A percentile compares a stretch with the other conserved stretches of the same genome.
Evolutionary conservation across 108 stramenopile genomes (phyloP).

Genomic region (Craspedostauros australis): DNA sequence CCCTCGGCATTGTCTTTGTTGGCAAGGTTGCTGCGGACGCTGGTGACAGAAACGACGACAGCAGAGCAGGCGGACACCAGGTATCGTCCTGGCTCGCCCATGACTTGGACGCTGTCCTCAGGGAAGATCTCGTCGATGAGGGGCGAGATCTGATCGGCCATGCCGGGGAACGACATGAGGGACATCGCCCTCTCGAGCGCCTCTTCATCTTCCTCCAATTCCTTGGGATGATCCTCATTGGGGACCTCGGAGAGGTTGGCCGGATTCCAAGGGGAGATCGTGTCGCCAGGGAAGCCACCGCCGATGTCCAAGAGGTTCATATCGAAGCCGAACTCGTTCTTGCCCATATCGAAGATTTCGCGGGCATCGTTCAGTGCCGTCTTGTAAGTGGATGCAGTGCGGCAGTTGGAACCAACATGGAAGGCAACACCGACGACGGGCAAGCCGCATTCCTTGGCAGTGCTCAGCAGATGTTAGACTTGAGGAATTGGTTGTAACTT

Average conservation of each 20-base stretch:
- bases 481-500: no score
- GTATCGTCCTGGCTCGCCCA: conserved; percentile 93
- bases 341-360: conserved; percentile 73
- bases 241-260: no score
- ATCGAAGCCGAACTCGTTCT: conserved; percentile 52
- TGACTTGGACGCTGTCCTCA: conserved; percentile 64
- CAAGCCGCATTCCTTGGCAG: conserved; percentile 62
- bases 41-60: conserved; percentile 57
- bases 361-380: conserved; percentile 74
- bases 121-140: conserved; percentile 67
- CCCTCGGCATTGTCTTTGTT: conserved; percentile 37
- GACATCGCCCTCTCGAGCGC: conserved; percentile 20
- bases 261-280: conserved; percentile 64
- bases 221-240: conserved; percentile 26
- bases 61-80: conserved; percentile 78
- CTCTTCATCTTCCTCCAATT: conserved; percentile 28
- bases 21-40: conserved; percentile 47
- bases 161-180: conserved; percentile 71
- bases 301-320: conserved; percentile 83
- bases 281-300: conserved; percentile 79
- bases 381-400: conserved; percentile 73
- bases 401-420: conserved; percentile 90
- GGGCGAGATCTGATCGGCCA: conserved; percentile 67
- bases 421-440: conserved; percentile 82
- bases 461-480: conserved; percentile 56